Base-by-base conservation (phyloP, 2,329 filamentous ascomycete species). In the Bimuria novae-zelandiae region DNA sequence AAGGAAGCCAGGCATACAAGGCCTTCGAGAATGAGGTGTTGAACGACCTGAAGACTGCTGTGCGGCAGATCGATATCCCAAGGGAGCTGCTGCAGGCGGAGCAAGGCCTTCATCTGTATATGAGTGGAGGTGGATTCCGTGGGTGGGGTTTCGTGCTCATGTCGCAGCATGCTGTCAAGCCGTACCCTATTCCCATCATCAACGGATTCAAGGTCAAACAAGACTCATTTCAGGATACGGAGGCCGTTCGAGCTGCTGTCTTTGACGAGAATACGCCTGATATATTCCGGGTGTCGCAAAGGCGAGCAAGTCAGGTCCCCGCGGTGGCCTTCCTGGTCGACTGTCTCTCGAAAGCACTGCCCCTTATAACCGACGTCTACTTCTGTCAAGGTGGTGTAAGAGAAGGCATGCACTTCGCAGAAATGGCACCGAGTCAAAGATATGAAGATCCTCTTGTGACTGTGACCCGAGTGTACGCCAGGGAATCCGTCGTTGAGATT, bases 111-210 rank as follows among this genome's bases (percentile, higher is more conserved):
- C 84, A 88, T 29, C 79, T 96, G 7, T 96, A 92, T 70, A 85
- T 97, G 52, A 96, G 89, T 57, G 92, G 92, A 37, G 92, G 92
- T 21, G 92, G 92, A 0, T 96, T 96, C 69, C 81, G 92, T 30
- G 92, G 92, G 14, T 96, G 95, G 80, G 92, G 92, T 6, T 95
- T 90, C 72, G 86, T 96, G 67, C 80, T 96, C 47, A 92, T 96
- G 88, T 86, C 89, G 68, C 82, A 84, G 60, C 89, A 93, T 64
- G 74, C 79, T 5, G 82, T 90, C 37, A 78, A 82, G 49, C 90
- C 90, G 0, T 97, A 96, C 70, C 92, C 92, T 0, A 89, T 96
- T 22, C 84, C 90, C 0, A 86, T 88, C 17, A 88, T 94, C 71
- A 92, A 92, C 56, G 87, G 89, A 1, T 96, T 94, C 73, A 83